phyloP scores from a whole-genome alignment of 2,329 filamentous ascomycete genomes.

The Fusarium sp. region DNA sequence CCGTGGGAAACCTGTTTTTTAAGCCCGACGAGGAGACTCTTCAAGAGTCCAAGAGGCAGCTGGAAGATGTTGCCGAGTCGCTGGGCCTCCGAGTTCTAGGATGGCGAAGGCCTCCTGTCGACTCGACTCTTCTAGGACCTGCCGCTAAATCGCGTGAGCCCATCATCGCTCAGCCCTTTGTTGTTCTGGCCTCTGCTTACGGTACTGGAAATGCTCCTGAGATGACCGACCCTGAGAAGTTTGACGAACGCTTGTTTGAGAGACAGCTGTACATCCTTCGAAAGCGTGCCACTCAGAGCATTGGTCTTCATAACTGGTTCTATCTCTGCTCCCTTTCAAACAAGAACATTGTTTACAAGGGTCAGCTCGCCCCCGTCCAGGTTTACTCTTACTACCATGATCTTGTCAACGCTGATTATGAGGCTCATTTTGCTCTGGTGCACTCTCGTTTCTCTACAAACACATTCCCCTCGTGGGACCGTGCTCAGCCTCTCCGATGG shows the following conservation, averaged over 20 bases:
- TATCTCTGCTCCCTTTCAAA: conserved; percentile 96
- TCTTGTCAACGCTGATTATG: conserved; percentile 94
- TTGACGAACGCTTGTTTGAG: conserved; percentile 88
- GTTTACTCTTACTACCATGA: conserved; percentile 99
- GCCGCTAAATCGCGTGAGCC: conserved; percentile 94
- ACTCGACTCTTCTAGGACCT: conserved; percentile 91
- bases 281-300: conserved; percentile 93
- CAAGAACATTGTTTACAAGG: conserved; percentile 99
- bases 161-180: conserved; percentile 92
- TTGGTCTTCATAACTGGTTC: conserved; percentile 98
- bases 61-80: conserved; percentile 91
- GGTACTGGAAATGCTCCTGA: conserved; percentile 82
- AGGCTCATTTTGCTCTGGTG: conserved; percentile 95
- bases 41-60: conserved; percentile 88
- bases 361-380: conserved; percentile 90
- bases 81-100: conserved; percentile 90
- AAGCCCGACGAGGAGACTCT: conserved; percentile 92
- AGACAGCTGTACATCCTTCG: conserved; percentile 92
- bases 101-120: conserved; percentile 94
- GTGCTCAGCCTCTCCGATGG: conserved; percentile 95
- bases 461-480: conserved; percentile 98
- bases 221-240: conserved; percentile 78
- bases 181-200: conserved; percentile 86
- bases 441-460: conserved; percentile 98
- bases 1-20: conserved; percentile 97